Base-by-base conservation (phyloP, 306 rosid genomes). In the Trifolium pratense region DNA sequence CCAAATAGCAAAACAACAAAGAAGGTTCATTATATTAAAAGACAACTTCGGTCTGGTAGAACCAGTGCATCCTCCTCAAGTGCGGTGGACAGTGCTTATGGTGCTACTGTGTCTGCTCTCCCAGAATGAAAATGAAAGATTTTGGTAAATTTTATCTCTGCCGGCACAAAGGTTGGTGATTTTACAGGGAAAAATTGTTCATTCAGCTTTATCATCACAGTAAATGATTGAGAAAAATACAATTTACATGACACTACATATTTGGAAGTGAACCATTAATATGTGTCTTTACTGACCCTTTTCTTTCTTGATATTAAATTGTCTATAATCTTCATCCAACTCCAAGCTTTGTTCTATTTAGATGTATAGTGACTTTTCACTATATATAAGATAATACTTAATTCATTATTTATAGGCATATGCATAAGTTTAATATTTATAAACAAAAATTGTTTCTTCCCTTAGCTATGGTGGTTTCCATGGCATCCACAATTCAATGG, bases 121-220 rank as follows among this genome's bases (percentile, higher is more conserved):
- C 61, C n/a, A 2, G 32, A 25, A 31, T 23, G 32, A 21, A 56
- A 56, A 23, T 23, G 16, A 56, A 56, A 21, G 31, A 18, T 10
- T 21, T 21, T 21, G n/a, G 4, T 56, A 23, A 21, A 16, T 17
- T 11, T 45, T 10, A 18, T 6, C 37, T 71, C 66, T 7, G 16
- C 6, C 78, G 20, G 23, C 70, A 49, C 26, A 31, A n/a, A 16
- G 18, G 26, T 11, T 59, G 63, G 58, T 11, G 6, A 39, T 43
- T 26, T 72, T 12, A 58, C 13, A 16, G 15, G 45, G 13, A 12
- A 59, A 16, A 43, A 1, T 29, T 31, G 31, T 29, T 43, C 59
- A 73, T 73, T 45, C 48, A 59, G 32, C 46, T 59, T 72, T 57
- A 40, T 58, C 15, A 43, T 29, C 60, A 31, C 29, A 3, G 2